Conservation (phyloP, 1,139 yeast species). For the Pichiaceae sp. region DNA sequence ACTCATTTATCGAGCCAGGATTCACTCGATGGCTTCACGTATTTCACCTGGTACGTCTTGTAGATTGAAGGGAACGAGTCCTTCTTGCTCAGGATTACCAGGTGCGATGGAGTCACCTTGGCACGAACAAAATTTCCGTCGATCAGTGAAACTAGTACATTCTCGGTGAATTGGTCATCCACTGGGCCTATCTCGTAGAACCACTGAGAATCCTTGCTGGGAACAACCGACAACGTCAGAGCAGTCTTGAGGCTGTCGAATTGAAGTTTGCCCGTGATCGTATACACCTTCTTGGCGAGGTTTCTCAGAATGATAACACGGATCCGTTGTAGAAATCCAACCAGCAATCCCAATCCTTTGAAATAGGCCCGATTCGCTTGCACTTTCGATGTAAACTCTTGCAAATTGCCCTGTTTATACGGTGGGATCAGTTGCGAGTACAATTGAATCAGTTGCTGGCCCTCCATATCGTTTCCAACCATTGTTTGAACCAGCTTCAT, state of each 20-base stretch:
- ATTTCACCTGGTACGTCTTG: conserved; percentile 27
- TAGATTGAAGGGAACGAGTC: conserved; percentile 39
- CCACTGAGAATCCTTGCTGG: conserved; percentile 5
- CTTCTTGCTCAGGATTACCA: conserved; percentile 40
- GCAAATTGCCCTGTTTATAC: conserved; percentile 34
- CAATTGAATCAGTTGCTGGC: conserved; percentile 23
- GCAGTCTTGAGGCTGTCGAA: conserved; percentile 12
- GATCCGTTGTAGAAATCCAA: conserved; percentile 32
- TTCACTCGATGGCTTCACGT: conserved; percentile 15
- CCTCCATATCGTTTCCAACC: conserved; percentile 8
- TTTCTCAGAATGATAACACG: conserved; percentile 40
- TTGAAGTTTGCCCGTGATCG: conserved; percentile 6
- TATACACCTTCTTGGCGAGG: conserved; percentile 27
- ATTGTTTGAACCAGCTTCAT: conserved; percentile 20
- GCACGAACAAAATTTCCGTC: conserved; percentile 49
- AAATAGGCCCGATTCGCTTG: conserved; percentile 29
- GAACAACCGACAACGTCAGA: conserved; percentile 10
- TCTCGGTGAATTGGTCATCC: conserved; percentile 30
- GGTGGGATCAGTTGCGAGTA: conserved; percentile 31
- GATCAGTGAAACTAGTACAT: conserved; percentile 38
- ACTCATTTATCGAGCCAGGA: conserved; percentile 21
- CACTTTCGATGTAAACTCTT: conserved; percentile 27
- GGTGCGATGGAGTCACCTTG: conserved; percentile 38
- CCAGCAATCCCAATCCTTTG: conserved; percentile 28
- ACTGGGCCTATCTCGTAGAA: conserved; percentile 18